Evolutionary conservation across 1,139 yeast species (phyloP).

Genomic region (Saccharomycopsis hybrid): DNA sequence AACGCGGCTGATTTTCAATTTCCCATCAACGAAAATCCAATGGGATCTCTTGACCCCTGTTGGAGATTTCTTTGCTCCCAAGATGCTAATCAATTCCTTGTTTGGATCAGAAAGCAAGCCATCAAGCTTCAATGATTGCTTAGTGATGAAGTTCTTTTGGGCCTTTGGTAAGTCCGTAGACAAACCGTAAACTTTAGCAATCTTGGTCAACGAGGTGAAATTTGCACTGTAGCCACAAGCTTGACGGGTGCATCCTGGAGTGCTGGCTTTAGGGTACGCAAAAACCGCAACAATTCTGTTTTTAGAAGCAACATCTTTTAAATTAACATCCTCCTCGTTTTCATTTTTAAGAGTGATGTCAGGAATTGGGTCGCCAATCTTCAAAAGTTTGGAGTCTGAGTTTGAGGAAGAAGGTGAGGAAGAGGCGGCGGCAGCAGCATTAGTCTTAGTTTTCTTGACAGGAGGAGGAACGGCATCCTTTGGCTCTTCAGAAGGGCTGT

Average conservation of each 20-base stretch:
- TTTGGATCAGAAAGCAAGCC: slow-evolving; percentile 67
- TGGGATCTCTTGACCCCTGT: slow-evolving; percentile 78
- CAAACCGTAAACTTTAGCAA: slow-evolving; percentile 56
- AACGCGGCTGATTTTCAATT: slow-evolving; percentile 54
- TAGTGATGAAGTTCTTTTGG: slow-evolving; percentile 68
- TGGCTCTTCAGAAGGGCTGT: slow-evolving; percentile 7
- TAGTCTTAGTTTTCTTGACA: slow-evolving; percentile 9
- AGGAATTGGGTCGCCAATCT: slow-evolving; percentile 69
- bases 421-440: too few species aligned
- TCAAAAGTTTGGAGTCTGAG: slow-evolving; percentile 30
- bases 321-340: slow-evolving; percentile 52
- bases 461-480: slow-evolving; percentile 2
- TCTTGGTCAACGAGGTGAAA: slow-evolving; percentile 45
- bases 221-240: slow-evolving; percentile 81
- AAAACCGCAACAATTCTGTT: slow-evolving; percentile 55
- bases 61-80: slow-evolving; percentile 76
- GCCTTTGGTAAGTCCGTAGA: slow-evolving; percentile 71
- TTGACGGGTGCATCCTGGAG: slow-evolving; percentile 95
- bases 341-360: slow-evolving; percentile 57
- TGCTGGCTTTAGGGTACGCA: slow-evolving; percentile 87
- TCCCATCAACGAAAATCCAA: slow-evolving; percentile 81
- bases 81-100: slow-evolving; percentile 55
- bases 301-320: slow-evolving; percentile 41
- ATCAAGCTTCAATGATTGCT: slow-evolving; percentile 66
- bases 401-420: too few species aligned